A percentile compares a stretch with the other conserved stretches of the same genome.
Evolutionary conservation across 495 filamentous ascomycete species (phyloP).

Genomic region (Penicillium robsamsonii): DNA sequence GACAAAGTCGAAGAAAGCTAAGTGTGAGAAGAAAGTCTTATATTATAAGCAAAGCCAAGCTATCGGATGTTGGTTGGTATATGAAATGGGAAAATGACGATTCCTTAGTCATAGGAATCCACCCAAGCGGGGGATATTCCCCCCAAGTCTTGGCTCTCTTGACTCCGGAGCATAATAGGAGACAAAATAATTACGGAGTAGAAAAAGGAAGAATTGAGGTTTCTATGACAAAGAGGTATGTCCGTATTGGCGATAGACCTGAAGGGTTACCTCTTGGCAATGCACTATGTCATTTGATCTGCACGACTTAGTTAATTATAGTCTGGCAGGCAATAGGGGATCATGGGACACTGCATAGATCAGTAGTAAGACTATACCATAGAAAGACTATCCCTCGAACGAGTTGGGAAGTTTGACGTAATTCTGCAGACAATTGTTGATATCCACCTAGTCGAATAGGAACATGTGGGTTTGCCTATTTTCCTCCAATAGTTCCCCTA

Average conservation of each 20-base stretch:
- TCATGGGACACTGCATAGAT: too few relatives aligned
- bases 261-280: conserved; percentile 9
- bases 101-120: conserved; percentile 1
- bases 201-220: background rate
- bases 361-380: too few relatives aligned
- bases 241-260: conserved; percentile 4
- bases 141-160: background rate
- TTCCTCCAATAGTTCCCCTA: too few relatives aligned
- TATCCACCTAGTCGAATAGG: too few relatives aligned
- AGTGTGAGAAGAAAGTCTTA: too few relatives aligned
- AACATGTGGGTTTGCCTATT: too few relatives aligned
- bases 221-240: conserved; percentile 16
- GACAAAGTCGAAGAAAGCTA: background rate
- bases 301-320: background rate
- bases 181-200: too few relatives aligned
- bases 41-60: background rate
- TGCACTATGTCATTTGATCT: conserved; percentile 14
- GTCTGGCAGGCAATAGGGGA: too few relatives aligned
- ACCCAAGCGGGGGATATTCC: background rate
- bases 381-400: too few relatives aligned
- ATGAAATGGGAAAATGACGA: conserved; percentile 1
- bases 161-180: background rate
- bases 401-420: too few relatives aligned
- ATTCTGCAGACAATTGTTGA: too few relatives aligned
- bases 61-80: conserved; percentile 1